phyloP scores from a whole-genome alignment of 2,329 filamentous ascomycete genomes.

The Tympanopsis confertula region DNA sequence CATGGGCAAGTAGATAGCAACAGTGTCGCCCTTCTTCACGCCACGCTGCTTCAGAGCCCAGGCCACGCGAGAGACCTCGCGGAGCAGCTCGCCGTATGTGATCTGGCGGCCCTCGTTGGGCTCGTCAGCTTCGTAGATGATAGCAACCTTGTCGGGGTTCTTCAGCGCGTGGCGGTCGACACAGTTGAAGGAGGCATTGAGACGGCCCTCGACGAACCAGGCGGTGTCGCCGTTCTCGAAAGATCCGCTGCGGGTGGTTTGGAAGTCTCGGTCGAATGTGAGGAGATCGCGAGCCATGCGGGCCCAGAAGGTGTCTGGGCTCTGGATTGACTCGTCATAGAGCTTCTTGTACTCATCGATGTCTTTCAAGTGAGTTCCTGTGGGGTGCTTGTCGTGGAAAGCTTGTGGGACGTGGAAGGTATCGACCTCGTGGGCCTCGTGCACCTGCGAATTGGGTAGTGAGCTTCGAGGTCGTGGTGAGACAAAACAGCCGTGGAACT shows the following conservation, averaged over 20 bases:
- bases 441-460: too few species aligned
- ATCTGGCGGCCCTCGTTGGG: slow-evolving; percentile 74
- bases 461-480: too few species aligned
- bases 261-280: slow-evolving; percentile 81
- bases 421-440: slow-evolving; percentile 66
- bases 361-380: slow-evolving; percentile 22
- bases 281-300: slow-evolving; percentile 76
- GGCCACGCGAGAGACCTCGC: slow-evolving; percentile 78
- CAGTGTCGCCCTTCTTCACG: slow-evolving; percentile 91
- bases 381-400: neutral
- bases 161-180: slow-evolving; percentile 94
- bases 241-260: slow-evolving; percentile 72
- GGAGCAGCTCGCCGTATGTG: slow-evolving; percentile 84
- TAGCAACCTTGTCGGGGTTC: slow-evolving; percentile 83
- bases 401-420: slow-evolving; percentile 34
- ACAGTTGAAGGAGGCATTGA: slow-evolving; percentile 96
- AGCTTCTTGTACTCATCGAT: slow-evolving; percentile 57
- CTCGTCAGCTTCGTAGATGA: slow-evolving; percentile 98
- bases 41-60: slow-evolving; percentile 90
- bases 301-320: slow-evolving; percentile 85
- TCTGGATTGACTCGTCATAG: slow-evolving; percentile 76
- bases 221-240: slow-evolving; percentile 72
- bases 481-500: too few species aligned
- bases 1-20: slow-evolving; percentile 96
- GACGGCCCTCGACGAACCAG: slow-evolving; percentile 86